phyloP scores from a whole-genome alignment of 805 yeast genomes.

The Saccharomyces mikatae region DNA sequence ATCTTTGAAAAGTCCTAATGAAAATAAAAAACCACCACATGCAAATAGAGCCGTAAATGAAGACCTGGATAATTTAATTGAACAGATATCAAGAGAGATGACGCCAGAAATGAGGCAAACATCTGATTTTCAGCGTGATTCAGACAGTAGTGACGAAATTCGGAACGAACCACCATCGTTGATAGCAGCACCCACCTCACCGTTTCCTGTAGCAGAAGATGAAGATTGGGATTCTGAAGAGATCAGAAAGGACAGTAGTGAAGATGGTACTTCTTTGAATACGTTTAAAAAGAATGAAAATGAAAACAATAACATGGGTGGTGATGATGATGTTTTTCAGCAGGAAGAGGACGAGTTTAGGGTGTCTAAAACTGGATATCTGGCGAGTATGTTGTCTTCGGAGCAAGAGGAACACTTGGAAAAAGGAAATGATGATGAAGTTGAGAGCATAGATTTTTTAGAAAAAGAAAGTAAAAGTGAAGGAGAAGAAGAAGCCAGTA shows the following conservation, averaged over 20 bases:
- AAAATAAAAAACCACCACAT: background rate
- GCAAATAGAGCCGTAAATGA: conserved; percentile 17
- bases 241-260: background rate
- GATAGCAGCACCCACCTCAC: background rate
- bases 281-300: background rate
- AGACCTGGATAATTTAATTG: conserved; percentile 26
- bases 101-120: conserved; percentile 12
- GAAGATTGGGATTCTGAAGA: background rate
- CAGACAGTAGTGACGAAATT: background rate
- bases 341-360: conserved; percentile 14
- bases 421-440: background rate
- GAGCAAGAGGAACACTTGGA: background rate
- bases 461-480: background rate
- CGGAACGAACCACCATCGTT: background rate
- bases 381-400: conserved; percentile 9
- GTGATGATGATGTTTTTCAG: conserved; percentile 6
- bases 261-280: background rate
- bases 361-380: conserved; percentile 21
- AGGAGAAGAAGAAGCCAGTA: background rate
- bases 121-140: background rate
- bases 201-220: background rate
- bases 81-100: conserved; percentile 28
- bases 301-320: conserved; percentile 4
- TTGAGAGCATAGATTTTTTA: background rate
- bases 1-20: background rate